Evolutionary conservation across 768 basidiomycete species (phyloP).

Genomic region (Botryobasidium botryosum): DNA sequence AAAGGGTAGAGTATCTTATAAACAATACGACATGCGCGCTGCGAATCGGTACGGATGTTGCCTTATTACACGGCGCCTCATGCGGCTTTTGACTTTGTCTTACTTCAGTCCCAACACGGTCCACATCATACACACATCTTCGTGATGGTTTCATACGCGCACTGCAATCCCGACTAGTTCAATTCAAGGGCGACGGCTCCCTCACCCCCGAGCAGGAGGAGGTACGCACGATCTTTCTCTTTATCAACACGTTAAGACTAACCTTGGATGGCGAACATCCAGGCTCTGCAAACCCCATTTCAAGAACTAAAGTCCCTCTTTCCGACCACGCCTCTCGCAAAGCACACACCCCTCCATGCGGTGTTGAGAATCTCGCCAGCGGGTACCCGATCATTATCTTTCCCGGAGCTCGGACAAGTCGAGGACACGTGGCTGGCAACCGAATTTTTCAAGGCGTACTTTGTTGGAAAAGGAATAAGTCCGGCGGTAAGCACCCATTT

Average conservation of each 20-base stretch:
- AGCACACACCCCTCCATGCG: slow-evolving; percentile 44
- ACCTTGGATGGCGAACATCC: neutral
- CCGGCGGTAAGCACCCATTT: slow-evolving; percentile 12
- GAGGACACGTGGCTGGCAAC: slow-evolving; percentile 58
- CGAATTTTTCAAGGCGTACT: slow-evolving; percentile 11
- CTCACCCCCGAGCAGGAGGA: no score
- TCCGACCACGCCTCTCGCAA: slow-evolving; percentile 48
- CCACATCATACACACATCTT: slow-evolving; percentile 60
- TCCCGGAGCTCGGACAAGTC: slow-evolving; percentile 56
- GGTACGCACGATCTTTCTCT: no score
- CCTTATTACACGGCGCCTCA: neutral
- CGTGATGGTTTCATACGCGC: slow-evolving; percentile 72
- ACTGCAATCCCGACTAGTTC: slow-evolving; percentile 40
- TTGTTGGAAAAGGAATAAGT: slow-evolving; percentile 11
- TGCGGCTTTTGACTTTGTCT: neutral
- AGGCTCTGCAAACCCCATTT: slow-evolving; percentile 39
- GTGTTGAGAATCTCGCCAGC: slow-evolving; percentile 31
- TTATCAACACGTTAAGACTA: slow-evolving; percentile 26
- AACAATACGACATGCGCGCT: slow-evolving; percentile 52
- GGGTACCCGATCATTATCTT: slow-evolving; percentile 37
- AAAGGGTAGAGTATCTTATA: slow-evolving; percentile 54
- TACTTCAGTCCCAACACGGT: slow-evolving; percentile 54
- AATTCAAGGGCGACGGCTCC: slow-evolving; percentile 32
- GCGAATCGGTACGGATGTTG: slow-evolving; percentile 40
- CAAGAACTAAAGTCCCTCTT: slow-evolving; percentile 61